A percentile compares a stretch with the other conserved stretches of the same genome.
Evolutionary conservation across 2,329 filamentous ascomycete genomes (phyloP).

Genomic region (Fusarium penzigii): DNA sequence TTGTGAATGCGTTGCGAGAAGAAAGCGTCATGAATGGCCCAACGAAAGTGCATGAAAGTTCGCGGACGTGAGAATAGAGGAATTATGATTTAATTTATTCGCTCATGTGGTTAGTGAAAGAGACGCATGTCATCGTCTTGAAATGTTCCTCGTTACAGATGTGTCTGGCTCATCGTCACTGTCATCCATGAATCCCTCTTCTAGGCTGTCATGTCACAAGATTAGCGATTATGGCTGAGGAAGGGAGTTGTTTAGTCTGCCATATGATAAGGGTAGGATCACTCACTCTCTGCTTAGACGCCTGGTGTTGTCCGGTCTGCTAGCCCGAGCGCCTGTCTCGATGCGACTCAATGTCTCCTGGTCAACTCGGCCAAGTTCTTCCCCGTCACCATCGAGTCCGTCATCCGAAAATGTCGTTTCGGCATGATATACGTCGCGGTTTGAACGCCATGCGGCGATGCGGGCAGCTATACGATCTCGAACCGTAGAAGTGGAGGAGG

Average conservation of each 20-base stretch:
- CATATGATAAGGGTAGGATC: not conserved
- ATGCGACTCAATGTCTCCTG: constrained; percentile 46
- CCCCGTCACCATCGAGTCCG: constrained; percentile 60
- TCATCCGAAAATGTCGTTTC: constrained; percentile 45
- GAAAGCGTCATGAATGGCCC: too few relatives aligned
- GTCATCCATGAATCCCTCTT: constrained; percentile 53
- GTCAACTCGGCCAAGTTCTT: constrained; percentile 66
- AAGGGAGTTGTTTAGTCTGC: not conserved
- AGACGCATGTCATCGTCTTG: constrained; percentile 18
- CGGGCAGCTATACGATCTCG: constrained; percentile 48
- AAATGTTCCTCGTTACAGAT: constrained; percentile 18
- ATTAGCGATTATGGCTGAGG: constrained; percentile 13
- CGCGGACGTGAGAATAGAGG: too few relatives aligned
- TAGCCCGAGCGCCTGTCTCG: constrained; percentile 35
- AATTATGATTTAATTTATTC: not conserved
- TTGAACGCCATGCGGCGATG: constrained; percentile 45
- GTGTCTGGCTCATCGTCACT: constrained; percentile 43
- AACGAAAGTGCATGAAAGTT: too few relatives aligned
- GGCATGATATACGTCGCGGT: constrained; percentile 43
- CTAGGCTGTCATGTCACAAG: constrained; percentile 48
- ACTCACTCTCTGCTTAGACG: constrained; percentile 74
- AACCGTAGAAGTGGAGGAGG: constrained; percentile 55
- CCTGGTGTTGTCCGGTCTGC: constrained; percentile 50
- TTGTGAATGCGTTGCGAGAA: too few relatives aligned
- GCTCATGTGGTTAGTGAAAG: not conserved